Evolutionary conservation across 1,139 yeast species (phyloP).

Genomic region (Debaryomyces sp.): DNA sequence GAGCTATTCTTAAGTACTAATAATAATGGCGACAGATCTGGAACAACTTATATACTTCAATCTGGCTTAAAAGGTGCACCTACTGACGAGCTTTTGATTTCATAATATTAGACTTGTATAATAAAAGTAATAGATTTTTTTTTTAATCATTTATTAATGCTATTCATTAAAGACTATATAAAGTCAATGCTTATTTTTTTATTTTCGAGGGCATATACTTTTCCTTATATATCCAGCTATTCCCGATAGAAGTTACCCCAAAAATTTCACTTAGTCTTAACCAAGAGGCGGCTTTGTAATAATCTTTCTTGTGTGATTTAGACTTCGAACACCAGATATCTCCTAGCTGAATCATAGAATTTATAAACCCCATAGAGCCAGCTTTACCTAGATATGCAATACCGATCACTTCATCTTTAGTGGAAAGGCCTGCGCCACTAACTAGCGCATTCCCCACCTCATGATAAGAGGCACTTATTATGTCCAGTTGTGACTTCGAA

Average conservation of each 20-base stretch:
- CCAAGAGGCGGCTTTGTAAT: conserved; percentile 69
- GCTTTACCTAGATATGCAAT: conserved; percentile 64
- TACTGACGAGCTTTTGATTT: not conserved
- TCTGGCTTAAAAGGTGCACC: conserved; percentile 16
- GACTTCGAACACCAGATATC: conserved; percentile 66
- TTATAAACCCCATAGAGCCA: conserved; percentile 68
- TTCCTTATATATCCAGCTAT: conserved; percentile 78
- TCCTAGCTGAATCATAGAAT: conserved; percentile 74
- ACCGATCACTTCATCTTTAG: conserved; percentile 59
- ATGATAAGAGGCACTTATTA: conserved; percentile 36
- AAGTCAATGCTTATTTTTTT: not conserved
- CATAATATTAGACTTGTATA: not conserved
- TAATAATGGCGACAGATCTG: conserved; percentile 14
- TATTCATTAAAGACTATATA: not conserved
- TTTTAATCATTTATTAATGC: not conserved
- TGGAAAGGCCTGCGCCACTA: conserved; percentile 61
- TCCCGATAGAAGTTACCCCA: conserved; percentile 69
- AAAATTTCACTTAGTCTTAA: conserved; percentile 65
- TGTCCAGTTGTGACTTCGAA: conserved; percentile 31
- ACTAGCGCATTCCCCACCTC: conserved; percentile 66
- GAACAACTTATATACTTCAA: conserved; percentile 22
- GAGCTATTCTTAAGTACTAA: conserved; percentile 26
- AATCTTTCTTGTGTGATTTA: conserved; percentile 58
- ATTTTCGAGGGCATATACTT: conserved; percentile 49
- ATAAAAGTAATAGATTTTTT: not conserved